Percentiles rank a stretch among this genome's conserved stretches.
Evolutionary conservation across 2,329 filamentous ascomycete species (phyloP).

Genomic region (Stemphylium beticola): DNA sequence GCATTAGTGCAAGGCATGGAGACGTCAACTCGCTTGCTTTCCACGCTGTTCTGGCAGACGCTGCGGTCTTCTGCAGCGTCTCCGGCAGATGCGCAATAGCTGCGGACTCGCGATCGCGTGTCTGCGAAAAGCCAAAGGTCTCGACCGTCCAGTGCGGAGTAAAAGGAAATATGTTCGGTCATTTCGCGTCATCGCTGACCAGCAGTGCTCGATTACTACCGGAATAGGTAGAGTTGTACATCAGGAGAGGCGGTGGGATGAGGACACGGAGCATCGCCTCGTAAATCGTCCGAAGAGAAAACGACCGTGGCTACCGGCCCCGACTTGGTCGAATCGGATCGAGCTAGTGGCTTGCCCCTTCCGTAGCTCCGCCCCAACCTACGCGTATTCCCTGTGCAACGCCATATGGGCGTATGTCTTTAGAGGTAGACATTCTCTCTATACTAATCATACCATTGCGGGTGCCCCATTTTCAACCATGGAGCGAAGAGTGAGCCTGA

Average conservation of each 20-base stretch:
- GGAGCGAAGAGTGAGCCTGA: constrained; percentile 36
- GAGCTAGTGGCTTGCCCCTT: constrained; percentile 13
- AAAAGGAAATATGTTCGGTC: background rate
- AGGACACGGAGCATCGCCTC: constrained; percentile 5
- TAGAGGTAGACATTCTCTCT: background rate
- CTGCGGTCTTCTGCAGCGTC: background rate
- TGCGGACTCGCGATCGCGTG: background rate
- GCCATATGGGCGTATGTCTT: background rate
- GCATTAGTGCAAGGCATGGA: constrained; percentile 15
- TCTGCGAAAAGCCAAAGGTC: too few relatives aligned
- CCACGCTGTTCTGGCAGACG: constrained; percentile 16
- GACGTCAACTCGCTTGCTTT: constrained; percentile 8
- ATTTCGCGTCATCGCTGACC: background rate
- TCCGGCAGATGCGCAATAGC: background rate
- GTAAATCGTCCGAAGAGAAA: constrained; percentile 7
- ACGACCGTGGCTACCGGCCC: background rate
- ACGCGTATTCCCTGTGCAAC: constrained; percentile 23
- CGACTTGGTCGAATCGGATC: constrained; percentile 10
- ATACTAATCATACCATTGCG: constrained; percentile 9
- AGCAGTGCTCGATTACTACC: background rate
- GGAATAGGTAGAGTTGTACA: background rate
- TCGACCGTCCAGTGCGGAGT: background rate
- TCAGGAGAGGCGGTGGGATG: background rate
- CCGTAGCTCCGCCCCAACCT: constrained; percentile 22
- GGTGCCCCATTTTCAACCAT: constrained; percentile 19